A percentile compares a stretch with the other conserved stretches of the same genome.
These are phyloP conservation scores for Elsinoe australis DNA, from an alignment of 2,329 filamentous ascomycete genomes.

Conservation along the genomic window DNA sequence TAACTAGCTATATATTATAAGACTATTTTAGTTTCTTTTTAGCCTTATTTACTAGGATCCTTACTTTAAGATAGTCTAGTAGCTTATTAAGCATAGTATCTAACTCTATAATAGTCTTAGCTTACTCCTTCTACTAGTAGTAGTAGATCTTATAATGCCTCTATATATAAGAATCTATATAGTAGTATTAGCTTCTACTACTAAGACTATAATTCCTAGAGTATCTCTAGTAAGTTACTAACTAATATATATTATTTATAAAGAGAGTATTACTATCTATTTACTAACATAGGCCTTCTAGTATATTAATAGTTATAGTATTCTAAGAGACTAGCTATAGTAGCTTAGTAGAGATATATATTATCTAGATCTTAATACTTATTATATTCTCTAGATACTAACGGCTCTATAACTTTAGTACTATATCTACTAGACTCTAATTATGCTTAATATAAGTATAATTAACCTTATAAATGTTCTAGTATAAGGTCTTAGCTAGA, in stretches of 20 bases:
- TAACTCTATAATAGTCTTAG: constrained; percentile 13
- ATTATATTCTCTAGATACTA: not conserved
- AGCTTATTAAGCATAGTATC: not conserved
- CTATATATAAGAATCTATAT: constrained; percentile 2
- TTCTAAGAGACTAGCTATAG: too few species aligned
- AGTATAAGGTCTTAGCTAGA: constrained; percentile 15
- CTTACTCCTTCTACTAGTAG: not conserved
- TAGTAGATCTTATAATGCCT: constrained; percentile 15
- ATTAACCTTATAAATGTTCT: constrained; percentile 18
- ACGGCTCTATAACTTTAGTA: constrained; percentile 4
- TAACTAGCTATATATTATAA: constrained; percentile 2
- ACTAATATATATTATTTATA: not conserved
- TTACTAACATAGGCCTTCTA: too few species aligned
- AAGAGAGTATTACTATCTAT: constrained; percentile 3
- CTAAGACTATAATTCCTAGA: not conserved
- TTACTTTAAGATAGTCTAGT: not conserved
- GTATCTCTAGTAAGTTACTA: too few species aligned
- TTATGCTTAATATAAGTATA: not conserved
- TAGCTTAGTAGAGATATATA: too few species aligned
- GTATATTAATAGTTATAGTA: too few species aligned
- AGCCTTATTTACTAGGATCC: not conserved
- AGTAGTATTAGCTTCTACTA: not conserved
- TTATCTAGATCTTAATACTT: not conserved
- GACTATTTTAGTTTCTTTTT: constrained; percentile 3
- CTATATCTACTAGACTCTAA: constrained; percentile 17